Evolutionary conservation across 176 grass and related monocot genomes (phyloP).

Genomic region (Aechmea fasciata): DNA sequence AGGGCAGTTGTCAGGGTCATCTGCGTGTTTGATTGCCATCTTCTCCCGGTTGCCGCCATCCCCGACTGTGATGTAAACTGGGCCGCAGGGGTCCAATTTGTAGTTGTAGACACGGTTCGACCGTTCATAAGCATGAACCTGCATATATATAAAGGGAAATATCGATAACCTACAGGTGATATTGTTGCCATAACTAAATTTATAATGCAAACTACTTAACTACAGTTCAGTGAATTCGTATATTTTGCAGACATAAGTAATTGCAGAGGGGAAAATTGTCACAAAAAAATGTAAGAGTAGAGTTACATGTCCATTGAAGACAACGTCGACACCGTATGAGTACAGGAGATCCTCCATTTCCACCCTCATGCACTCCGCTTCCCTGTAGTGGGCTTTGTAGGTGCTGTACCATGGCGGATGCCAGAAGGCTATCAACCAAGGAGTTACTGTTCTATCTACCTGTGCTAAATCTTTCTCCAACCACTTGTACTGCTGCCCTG

Average conservation of each 20-base stretch:
- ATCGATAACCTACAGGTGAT: not conserved
- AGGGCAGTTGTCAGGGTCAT: slow-evolving; percentile 53
- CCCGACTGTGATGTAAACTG: slow-evolving; percentile 50
- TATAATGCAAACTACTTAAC: too few relatives aligned
- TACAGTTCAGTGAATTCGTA: too few relatives aligned
- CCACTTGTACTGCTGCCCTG: slow-evolving; percentile 72
- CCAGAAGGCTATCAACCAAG: slow-evolving; percentile 76
- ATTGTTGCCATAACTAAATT: too few relatives aligned
- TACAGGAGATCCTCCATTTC: slow-evolving; percentile 93
- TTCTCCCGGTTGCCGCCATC: slow-evolving; percentile 75
- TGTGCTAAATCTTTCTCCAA: slow-evolving; percentile 54
- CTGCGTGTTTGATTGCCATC: slow-evolving; percentile 57
- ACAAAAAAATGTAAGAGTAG: not conserved
- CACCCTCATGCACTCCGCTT: slow-evolving; percentile 81
- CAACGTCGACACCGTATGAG: slow-evolving; percentile 48
- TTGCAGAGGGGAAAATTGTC: not conserved
- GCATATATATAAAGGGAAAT: not conserved
- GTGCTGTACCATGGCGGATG: slow-evolving; percentile 90
- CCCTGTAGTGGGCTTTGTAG: slow-evolving; percentile 68
- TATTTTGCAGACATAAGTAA: not conserved
- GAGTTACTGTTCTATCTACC: slow-evolving; percentile 63
- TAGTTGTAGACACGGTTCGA: slow-evolving; percentile 84
- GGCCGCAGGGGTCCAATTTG: slow-evolving; percentile 50
- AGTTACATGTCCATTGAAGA: slow-evolving; percentile 82
- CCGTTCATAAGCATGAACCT: slow-evolving; percentile 89